Base-by-base conservation (phyloP, 1,139 yeast genomes). In the Blastobotrys serpentis region DNA sequence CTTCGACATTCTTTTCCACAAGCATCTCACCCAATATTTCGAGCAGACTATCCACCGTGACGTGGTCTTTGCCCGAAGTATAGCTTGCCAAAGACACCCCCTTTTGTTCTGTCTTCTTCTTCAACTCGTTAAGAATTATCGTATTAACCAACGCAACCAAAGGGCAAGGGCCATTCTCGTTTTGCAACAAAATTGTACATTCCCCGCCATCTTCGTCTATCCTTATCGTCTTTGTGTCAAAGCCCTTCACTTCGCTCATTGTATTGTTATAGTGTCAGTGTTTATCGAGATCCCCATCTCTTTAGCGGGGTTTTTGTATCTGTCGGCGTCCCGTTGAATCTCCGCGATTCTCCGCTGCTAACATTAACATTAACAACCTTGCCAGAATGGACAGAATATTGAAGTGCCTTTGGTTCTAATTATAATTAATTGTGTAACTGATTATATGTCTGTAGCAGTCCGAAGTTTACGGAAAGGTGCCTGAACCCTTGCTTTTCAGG, bases 101-200 rank as follows among this genome's bases (percentile, higher is more conserved):
- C 7, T 22, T 23, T 18, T 36, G 18, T 13, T 44, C 52, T 47
- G 34, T 38, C 40, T 44, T 33, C 18, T 40, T 40, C 34, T 47
- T 53, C 5, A 56, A 48, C 29, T 57, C 66, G 22, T 54, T 48
- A 19, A 76, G 56, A 5, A 75, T 64, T 23, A 88, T 63, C 0
- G 89, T 78, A 63, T 90, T 90, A 45, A 82, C 75, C 39, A 90
- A 69, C 0, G 96, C 90, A n/a, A 89, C 77, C 39, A 90, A 67
- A 1, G 96, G 95, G 62, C 96, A 89, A 0, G 96, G 96, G 0
- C 96, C 97, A 59, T 89, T 87, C 42, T 68, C 74, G 54, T 86
- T 86, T 66, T 90, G 97, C 16, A 87, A 68, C n/a, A 90, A 68
- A 32, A 89, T 79, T n/a, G 64, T 57, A 21, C 50, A 45, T 14